Conservation (phyloP, 352 stramenopile genomes). For the Peronospora destructor region DNA sequence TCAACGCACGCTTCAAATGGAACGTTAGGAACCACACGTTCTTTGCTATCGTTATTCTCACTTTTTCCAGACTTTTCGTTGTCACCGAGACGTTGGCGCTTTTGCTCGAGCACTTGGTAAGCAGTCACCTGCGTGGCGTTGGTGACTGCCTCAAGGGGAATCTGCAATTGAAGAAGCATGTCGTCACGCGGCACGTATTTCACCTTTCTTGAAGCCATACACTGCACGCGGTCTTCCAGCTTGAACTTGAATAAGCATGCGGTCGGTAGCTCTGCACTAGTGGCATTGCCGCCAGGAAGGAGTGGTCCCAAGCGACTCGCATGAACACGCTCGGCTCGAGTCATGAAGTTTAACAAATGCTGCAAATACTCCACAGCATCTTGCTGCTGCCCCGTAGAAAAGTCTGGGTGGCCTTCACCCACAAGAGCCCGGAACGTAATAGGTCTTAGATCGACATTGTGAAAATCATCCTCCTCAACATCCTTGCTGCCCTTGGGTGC, state of each 20-base stretch:
- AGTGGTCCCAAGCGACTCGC: conserved; percentile 45
- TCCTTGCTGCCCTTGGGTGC: conserved; percentile 18
- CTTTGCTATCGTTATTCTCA: conserved; percentile 32
- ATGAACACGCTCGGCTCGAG: conserved; percentile 67
- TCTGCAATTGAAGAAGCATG: conserved; percentile 77
- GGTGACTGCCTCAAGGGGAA: conserved; percentile 79
- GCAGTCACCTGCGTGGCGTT: conserved; percentile 83
- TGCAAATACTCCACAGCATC: conserved; percentile 97
- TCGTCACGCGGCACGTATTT: conserved; percentile 84
- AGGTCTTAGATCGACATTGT: conserved; percentile 41
- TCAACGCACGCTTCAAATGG: conserved; percentile 93
- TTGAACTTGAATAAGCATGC: conserved; percentile 91
- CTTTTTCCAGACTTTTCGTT: conserved; percentile 26
- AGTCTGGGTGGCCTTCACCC: conserved; percentile 93
- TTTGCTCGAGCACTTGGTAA: conserved; percentile 82
- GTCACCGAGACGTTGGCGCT: conserved; percentile 81
- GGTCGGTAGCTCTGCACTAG: conserved; percentile 46
- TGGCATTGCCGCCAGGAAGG: conserved; percentile 26
- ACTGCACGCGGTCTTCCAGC: conserved; percentile 79
- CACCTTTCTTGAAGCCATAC: conserved; percentile 67
- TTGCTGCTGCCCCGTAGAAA: conserved; percentile 95
- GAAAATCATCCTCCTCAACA: conserved; percentile 35
- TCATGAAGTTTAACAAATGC: conserved; percentile 92
- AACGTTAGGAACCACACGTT: conserved; percentile 88
- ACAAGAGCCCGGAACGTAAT: conserved; percentile 94